phyloP scores from a whole-genome alignment of 257 asterid species.

The Avicennia marina region DNA sequence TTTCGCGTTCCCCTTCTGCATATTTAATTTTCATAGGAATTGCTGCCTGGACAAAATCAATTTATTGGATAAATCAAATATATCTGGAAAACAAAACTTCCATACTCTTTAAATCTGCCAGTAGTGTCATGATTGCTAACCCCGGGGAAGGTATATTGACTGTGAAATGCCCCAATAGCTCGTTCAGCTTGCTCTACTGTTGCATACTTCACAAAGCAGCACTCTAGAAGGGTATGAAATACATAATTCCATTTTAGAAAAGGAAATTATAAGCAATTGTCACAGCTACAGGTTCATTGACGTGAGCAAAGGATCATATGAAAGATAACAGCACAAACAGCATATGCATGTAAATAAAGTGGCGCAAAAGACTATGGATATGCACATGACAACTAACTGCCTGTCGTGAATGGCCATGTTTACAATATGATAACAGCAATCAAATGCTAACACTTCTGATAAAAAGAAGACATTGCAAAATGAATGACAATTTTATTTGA shows the following conservation, averaged over 20 bases:
- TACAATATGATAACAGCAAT: no score
- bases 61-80: slow-evolving; percentile 20
- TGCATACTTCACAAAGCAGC: slow-evolving; percentile 85
- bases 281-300: neutral
- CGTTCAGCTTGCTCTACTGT: slow-evolving; percentile 66
- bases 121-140: slow-evolving; percentile 42
- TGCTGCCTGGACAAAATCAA: slow-evolving; percentile 40
- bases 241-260: neutral
- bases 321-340: neutral
- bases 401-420: no score
- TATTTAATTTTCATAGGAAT: slow-evolving; percentile 61
- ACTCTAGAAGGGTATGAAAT: slow-evolving; percentile 41
- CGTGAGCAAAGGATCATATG: neutral
- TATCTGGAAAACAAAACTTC: no score
- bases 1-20: slow-evolving; percentile 77
- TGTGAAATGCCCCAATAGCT: slow-evolving; percentile 60
- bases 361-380: no score
- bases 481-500: no score
- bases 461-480: no score
- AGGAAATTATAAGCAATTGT: slow-evolving; percentile 13
- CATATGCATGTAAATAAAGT: no score
- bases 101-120: no score
- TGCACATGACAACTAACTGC: no score
- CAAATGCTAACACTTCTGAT: no score
- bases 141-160: slow-evolving; percentile 67